Evolutionary conservation across 805 yeast species (phyloP).

Genomic region (Jamesozyma lodderae): DNA sequence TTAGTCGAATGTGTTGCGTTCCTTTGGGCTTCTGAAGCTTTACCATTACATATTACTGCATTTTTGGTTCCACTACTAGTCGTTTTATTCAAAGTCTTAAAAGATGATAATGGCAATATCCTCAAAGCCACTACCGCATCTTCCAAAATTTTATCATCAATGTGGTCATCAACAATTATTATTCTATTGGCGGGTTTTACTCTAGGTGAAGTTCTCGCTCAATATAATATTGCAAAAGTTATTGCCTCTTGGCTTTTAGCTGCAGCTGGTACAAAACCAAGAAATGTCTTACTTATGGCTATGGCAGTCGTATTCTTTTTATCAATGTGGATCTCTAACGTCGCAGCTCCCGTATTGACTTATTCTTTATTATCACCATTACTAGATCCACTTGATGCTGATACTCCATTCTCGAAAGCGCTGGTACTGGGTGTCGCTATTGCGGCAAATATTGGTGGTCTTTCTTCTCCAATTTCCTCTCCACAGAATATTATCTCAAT

Average conservation of each 20-base stretch:
- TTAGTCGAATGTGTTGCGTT: conserved; percentile 55
- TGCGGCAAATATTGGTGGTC: conserved; percentile 88
- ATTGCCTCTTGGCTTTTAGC: conserved; percentile 77
- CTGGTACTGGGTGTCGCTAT: conserved; percentile 84
- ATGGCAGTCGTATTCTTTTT: conserved; percentile 80
- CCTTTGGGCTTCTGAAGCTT: conserved; percentile 91
- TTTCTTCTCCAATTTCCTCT: conserved; percentile 93
- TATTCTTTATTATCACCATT: conserved; percentile 82
- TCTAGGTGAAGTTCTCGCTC: conserved; percentile 85
- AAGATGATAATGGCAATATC: conserved; percentile 41
- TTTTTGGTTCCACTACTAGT: conserved; percentile 71
- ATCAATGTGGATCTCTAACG: conserved; percentile 94
- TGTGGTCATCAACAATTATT: conserved; percentile 95
- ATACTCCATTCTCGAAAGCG: conserved; percentile 75
- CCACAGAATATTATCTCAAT: conserved; percentile 93
- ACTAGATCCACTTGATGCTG: conserved; percentile 64
- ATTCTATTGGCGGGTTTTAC: conserved; percentile 87
- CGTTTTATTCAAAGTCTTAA: conserved; percentile 59
- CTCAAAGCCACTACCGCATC: conserved; percentile 60
- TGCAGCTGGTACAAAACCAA: conserved; percentile 75
- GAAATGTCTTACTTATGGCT: conserved; percentile 61
- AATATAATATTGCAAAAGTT: conserved; percentile 82
- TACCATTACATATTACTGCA: conserved; percentile 89
- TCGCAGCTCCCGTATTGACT: conserved; percentile 91
- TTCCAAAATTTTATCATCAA: conserved; percentile 58